Evolutionary conservation across 2,329 filamentous ascomycete genomes (phyloP).

Genomic region (Exophiala xenobiotica): DNA sequence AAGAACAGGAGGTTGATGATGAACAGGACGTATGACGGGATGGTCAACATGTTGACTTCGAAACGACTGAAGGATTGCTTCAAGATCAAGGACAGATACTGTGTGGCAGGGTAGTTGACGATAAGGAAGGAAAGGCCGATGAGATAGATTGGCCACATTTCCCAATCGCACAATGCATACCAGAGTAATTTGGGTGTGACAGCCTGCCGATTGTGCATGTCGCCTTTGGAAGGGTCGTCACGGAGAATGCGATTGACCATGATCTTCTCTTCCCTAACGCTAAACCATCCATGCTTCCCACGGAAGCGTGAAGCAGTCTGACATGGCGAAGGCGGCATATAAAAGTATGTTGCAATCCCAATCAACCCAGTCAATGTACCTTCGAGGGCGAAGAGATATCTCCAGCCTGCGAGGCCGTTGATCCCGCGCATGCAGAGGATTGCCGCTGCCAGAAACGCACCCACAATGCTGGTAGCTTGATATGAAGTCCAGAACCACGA

Average conservation of each 20-base stretch:
- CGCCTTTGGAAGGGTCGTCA: conserved; percentile 44
- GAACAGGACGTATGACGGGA: neutral
- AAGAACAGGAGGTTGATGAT: conserved; percentile 51
- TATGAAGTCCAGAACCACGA: conserved; percentile 63
- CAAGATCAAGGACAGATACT: neutral
- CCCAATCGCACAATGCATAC: conserved; percentile 52
- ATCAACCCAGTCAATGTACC: conserved; percentile 41
- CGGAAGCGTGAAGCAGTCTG: conserved; percentile 48
- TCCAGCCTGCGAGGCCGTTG: conserved; percentile 32
- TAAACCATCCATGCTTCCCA: conserved; percentile 59
- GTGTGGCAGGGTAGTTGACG: conserved; percentile 24
- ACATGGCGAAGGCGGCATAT: conserved; percentile 60
- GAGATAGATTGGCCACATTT: conserved; percentile 56
- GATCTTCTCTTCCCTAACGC: conserved; percentile 63
- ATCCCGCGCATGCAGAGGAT: conserved; percentile 37
- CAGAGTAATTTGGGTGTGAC: conserved; percentile 49
- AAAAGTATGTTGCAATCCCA: conserved; percentile 42
- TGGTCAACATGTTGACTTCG: neutral
- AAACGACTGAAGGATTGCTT: neutral
- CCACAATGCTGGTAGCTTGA: conserved; percentile 38
- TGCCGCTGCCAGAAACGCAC: conserved; percentile 46
- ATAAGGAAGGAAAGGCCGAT: conserved; percentile 44
- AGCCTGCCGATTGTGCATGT: conserved; percentile 32
- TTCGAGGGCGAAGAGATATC: conserved; percentile 40
- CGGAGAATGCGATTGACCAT: conserved; percentile 54